Evolutionary conservation across 2,329 filamentous ascomycete genomes (phyloP), one percentile per base, ranked within the genome.

Genomic region (Verticillium tricorpus): DNA sequence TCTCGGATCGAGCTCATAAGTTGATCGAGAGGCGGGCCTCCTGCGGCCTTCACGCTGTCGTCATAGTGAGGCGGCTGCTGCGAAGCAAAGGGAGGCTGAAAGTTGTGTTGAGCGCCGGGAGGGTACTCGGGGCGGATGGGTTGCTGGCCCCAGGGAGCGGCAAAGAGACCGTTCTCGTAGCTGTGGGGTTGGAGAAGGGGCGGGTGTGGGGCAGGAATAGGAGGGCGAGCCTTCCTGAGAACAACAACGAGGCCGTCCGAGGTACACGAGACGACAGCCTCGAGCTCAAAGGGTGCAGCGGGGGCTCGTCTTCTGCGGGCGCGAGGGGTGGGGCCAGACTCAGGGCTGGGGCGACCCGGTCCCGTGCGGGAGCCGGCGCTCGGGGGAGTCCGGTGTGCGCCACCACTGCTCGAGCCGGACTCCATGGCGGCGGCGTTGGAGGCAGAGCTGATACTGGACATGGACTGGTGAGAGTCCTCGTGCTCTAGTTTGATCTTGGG

Each of bases 191-290:
- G 80, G 3, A 80, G 71, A 31, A 76, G 72, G 14, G 83, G 79
- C 9, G 82, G 80, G 60, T 86, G 79, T 4, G 82, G 74, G 14
- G 80, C 78, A 3, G 89, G 89, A 56, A 93, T 86, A 8, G 86
- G 81, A 4, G 91, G 88, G 31, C 90, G 85, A 28, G 92, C 92
- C 65, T 85, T 86, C 61, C 92, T 85, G 15, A 96, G 78, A 58
- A 94, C 88, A 8, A 96, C 91, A 2, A 96, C 91, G 0, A 96
- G 79, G 1, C 92, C 92, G 72, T 96, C 92, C 0, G 92, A 96
- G 2, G 92, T 92, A 75, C 92, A 96, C 0, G 92, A 96, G 5
- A 96, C 88, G n/a, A 96, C 91, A 2, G 92, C 92, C 76, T 96
- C 92, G 4, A 96, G 78, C 75, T 96, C 91, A 59, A 92, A 80